phyloP scores from a whole-genome alignment of 306 rosid species.

The Vigna trinervia region DNA sequence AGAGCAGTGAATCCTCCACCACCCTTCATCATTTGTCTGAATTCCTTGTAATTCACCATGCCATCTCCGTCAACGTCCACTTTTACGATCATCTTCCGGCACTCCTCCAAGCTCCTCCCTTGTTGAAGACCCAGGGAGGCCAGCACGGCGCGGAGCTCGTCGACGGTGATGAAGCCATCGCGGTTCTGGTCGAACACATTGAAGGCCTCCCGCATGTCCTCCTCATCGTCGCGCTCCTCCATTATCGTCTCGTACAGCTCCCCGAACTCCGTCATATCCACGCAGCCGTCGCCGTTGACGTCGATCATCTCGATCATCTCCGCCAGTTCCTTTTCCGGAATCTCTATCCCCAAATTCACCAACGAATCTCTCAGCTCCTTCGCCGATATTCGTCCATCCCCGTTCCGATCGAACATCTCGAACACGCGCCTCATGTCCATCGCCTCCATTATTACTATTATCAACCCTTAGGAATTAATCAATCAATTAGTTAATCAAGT shows the following conservation, averaged over 20 bases:
- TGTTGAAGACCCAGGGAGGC: slow-evolving; percentile 76
- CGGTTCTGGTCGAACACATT: slow-evolving; percentile 85
- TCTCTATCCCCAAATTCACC: slow-evolving; percentile 72
- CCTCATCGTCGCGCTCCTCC: slow-evolving; percentile 70
- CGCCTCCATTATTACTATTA: slow-evolving; percentile 50
- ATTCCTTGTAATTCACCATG: slow-evolving; percentile 76
- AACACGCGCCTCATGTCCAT: slow-evolving; percentile 70
- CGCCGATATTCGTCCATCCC: slow-evolving; percentile 75
- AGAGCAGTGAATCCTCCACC: slow-evolving; percentile 27
- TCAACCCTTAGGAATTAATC: too few relatives aligned
- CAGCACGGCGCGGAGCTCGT: slow-evolving; percentile 72
- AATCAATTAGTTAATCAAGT: too few relatives aligned
- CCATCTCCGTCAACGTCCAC: slow-evolving; percentile 93
- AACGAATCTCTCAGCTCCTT: slow-evolving; percentile 70
- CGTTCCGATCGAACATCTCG: slow-evolving; percentile 77
- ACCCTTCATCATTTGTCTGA: slow-evolving; percentile 88
- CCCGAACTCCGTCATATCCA: slow-evolving; percentile 71
- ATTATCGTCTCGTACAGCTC: slow-evolving; percentile 73
- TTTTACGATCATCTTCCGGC: slow-evolving; percentile 84
- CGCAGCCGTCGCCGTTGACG: slow-evolving; percentile 70
- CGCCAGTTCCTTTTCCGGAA: slow-evolving; percentile 64
- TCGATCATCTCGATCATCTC: slow-evolving; percentile 76
- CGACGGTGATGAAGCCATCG: slow-evolving; percentile 84
- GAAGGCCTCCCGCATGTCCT: slow-evolving; percentile 86
- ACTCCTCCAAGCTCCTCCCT: slow-evolving; percentile 73